Percentiles rank a stretch among this genome's conserved stretches.
phyloP scores from a whole-genome alignment of 139 green algal genomes.

The Picochlorum costavermella region DNA sequence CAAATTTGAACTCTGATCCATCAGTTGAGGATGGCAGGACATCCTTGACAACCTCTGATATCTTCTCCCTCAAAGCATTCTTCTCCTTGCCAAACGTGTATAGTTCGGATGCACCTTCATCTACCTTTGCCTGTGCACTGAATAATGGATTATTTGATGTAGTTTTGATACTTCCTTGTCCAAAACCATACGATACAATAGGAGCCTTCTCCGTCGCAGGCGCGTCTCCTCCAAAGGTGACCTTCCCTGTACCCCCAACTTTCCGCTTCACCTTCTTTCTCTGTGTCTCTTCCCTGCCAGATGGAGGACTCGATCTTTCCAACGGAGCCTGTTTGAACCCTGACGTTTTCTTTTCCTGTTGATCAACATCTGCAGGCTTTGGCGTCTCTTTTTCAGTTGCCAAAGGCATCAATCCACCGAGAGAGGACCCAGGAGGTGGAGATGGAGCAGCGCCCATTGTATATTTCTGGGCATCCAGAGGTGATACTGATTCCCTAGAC shows the following conservation, averaged over 20 bases:
- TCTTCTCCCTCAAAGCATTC: background rate
- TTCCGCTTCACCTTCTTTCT: background rate
- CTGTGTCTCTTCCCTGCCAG: background rate
- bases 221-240: conserved; percentile 21
- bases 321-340: no score
- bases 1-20: no score
- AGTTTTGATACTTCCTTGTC: background rate
- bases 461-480: conserved; percentile 2
- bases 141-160: background rate
- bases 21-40: no score
- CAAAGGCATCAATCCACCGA: background rate
- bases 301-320: no score
- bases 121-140: background rate
- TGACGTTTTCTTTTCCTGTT: no score
- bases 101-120: background rate
- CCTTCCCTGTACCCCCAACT: conserved; percentile 3
- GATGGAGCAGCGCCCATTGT: background rate
- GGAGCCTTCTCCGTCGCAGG: conserved; percentile 5
- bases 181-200: background rate
- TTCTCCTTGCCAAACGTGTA: background rate
- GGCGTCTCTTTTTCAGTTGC: background rate
- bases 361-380: background rate
- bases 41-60: no score
- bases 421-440: conserved; percentile 1
- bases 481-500: conserved; percentile 3